A percentile compares a stretch with the other conserved stretches of the same genome.
Conservation (phyloP, 2,329 filamentous ascomycete species). For the Colletotrichum truncatum region DNA sequence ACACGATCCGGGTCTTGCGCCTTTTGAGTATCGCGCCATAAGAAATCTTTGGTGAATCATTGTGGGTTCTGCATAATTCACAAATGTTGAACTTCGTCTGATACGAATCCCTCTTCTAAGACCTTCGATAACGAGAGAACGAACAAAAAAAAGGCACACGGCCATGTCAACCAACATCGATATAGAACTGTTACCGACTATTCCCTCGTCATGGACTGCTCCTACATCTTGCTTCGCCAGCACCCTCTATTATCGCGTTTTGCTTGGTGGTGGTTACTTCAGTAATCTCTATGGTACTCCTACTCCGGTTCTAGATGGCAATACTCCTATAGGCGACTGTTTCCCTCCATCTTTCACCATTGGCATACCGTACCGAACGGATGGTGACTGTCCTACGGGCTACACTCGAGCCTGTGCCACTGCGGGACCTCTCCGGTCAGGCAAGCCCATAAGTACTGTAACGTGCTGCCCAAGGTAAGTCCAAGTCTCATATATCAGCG, state of each 20-base stretch:
- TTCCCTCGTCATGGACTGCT: conserved; percentile 25
- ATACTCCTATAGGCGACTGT: conserved; percentile 15
- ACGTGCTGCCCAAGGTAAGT: conserved; percentile 28
- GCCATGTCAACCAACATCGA: background rate
- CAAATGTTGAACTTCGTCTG: background rate
- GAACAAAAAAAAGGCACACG: background rate
- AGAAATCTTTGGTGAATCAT: too few species aligned
- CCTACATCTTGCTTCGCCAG: conserved; percentile 23
- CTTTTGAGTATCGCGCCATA: too few species aligned
- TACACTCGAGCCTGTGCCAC: conserved; percentile 30
- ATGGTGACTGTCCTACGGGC: conserved; percentile 20
- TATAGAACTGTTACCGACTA: background rate
- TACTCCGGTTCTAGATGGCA: conserved; percentile 24
- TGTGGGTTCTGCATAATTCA: too few species aligned
- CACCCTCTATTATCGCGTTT: background rate
- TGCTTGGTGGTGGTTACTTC: background rate
- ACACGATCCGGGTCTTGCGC: too few species aligned
- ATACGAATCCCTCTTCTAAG: background rate
- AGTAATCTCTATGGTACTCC: conserved; percentile 30
- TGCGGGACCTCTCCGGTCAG: background rate
- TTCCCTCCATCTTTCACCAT: conserved; percentile 17
- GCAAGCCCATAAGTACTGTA: conserved; percentile 11
- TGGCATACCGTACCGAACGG: conserved; percentile 13
- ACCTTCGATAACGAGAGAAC: background rate
- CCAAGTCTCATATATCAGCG: background rate